Evolutionary conservation across 371 early-diverging fungal species (phyloP).

Genomic region (Syncephalastrum contaminatum): DNA sequence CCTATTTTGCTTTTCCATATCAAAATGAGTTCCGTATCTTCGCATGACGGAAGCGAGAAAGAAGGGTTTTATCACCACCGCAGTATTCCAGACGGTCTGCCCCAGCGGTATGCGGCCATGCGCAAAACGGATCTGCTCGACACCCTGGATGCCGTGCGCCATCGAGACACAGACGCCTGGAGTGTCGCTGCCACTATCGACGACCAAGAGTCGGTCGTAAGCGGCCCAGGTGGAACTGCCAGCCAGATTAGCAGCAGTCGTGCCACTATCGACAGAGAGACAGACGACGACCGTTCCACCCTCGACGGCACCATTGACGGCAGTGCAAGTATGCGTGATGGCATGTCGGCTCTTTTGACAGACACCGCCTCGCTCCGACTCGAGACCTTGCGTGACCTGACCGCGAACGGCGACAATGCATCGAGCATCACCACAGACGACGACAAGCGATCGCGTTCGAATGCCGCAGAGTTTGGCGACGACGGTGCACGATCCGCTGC

Average conservation of each 20-base stretch:
- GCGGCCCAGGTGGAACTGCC: conserved; percentile 38
- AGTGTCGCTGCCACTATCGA: conserved; percentile 56
- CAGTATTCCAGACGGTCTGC: conserved; percentile 26
- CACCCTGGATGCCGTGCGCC: conserved; percentile 31
- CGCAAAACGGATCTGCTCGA: conserved; percentile 53
- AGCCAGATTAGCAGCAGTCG: conserved; percentile 27
- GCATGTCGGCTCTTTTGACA: conserved; percentile 4
- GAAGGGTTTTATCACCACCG: conserved; percentile 31
- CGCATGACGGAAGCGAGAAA: conserved; percentile 50
- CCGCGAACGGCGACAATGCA: conserved; percentile 15
- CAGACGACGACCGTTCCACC: conserved; percentile 27
- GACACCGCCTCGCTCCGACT: conserved; percentile 12
- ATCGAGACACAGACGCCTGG: conserved; percentile 50
- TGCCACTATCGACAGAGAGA: conserved; percentile 20
- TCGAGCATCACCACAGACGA: conserved; percentile 28
- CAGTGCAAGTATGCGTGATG: conserved; percentile 6
- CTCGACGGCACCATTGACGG: conserved; percentile 32
- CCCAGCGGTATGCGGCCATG: conserved; percentile 38
- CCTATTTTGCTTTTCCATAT: conserved; percentile 5
- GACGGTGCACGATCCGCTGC: conserved; percentile 43
- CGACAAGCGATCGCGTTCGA: conserved; percentile 45
- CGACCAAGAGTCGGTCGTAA: conserved; percentile 51
- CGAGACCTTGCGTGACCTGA: conserved; percentile 27
- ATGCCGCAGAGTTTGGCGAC: conserved; percentile 55
- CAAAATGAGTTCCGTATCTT: conserved; percentile 47